Percentiles rank a stretch among this genome's conserved stretches.
Conservation (phyloP, 441 rosid species). For the Pelargonium fulgidum region DNA sequence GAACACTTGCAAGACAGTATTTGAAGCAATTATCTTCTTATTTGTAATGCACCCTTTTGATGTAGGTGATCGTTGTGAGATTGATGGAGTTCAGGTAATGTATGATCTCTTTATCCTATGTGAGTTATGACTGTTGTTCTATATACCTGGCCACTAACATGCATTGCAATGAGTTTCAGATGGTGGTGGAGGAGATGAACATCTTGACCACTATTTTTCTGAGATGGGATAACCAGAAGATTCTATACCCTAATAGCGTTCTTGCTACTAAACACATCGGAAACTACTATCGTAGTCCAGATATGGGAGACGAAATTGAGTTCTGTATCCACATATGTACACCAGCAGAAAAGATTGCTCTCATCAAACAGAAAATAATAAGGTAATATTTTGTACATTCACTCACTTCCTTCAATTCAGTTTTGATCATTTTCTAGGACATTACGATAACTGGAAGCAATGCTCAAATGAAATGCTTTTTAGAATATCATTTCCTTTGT, state of each 20-base stretch:
- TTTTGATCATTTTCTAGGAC: too few species aligned
- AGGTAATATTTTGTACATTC: conserved; percentile 25
- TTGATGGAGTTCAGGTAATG: neutral
- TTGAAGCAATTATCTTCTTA: neutral
- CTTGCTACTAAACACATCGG: conserved; percentile 55
- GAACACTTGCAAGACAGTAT: neutral
- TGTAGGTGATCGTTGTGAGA: neutral
- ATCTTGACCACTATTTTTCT: conserved; percentile 64
- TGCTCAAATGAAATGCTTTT: too few species aligned
- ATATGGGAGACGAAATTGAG: conserved; percentile 64
- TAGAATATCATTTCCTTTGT: too few species aligned
- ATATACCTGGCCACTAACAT: too few species aligned
- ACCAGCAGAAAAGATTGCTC: conserved; percentile 54
- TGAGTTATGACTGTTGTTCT: too few species aligned
- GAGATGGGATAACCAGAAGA: conserved; percentile 61
- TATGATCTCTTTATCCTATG: too few species aligned
- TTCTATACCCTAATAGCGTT: conserved; percentile 49
- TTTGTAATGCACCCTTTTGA: conserved; percentile 3
- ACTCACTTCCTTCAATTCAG: neutral
- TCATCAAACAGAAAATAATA: conserved; percentile 45
- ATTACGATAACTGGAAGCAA: too few species aligned
- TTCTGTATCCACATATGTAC: conserved; percentile 61
- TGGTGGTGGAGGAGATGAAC: conserved; percentile 50
- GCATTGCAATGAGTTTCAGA: too few species aligned
- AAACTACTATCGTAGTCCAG: conserved; percentile 72